Evolutionary conservation across 202 grass and related monocot species (phyloP), one percentile per base, ranked within the genome.

Genomic region (Tripidium arundinaceum): DNA sequence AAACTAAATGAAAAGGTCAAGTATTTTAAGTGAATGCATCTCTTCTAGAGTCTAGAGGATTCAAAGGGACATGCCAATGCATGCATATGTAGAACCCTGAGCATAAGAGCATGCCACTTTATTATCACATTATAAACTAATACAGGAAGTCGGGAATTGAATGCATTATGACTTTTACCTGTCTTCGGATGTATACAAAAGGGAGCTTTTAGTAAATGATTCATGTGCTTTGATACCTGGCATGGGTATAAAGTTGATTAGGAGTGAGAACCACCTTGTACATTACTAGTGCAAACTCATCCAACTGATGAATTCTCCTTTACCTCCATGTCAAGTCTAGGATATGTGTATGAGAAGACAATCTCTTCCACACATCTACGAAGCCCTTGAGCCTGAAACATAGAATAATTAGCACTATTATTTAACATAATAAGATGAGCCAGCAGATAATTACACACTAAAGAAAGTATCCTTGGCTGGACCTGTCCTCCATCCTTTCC

Each of bases 291-390:
- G 1, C 10, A 69, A 91, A 70, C 19, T 63, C 40, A 38, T 36
- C 34, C 5, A 39, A 57, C 41, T 18, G 6, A 86, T 76, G 16
- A 11, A 76, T 18, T 72, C 47, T 14, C 34, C 62, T 57, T 78
- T 65, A 98, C 92, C 95, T 98, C 90, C 86, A 98, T 95, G 66
- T 93, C 95, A 74, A 98, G 86, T 95, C 95, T 98, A 80, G 95
- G 95, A 78, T 95, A 98, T 14, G 95, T 90, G 67, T 95, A 95
- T 22, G 86, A 86, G 85, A 98, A 98, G 79, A 98, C 59, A 88
- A 95, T 95, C 86, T 95, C 92, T 86, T 98, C 92, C 63, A 95
- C 88, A 83, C 95, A 98, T 80, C 86, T 91, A 1, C 86, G 83
- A 62, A 98, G 84, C 66, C 87, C 92, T 49, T 74, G 92, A 2